Evolutionary conservation across 768 basidiomycete genomes (phyloP), one percentile per base, ranked within the genome.

Genomic region (Coprinopsis sp.): DNA sequence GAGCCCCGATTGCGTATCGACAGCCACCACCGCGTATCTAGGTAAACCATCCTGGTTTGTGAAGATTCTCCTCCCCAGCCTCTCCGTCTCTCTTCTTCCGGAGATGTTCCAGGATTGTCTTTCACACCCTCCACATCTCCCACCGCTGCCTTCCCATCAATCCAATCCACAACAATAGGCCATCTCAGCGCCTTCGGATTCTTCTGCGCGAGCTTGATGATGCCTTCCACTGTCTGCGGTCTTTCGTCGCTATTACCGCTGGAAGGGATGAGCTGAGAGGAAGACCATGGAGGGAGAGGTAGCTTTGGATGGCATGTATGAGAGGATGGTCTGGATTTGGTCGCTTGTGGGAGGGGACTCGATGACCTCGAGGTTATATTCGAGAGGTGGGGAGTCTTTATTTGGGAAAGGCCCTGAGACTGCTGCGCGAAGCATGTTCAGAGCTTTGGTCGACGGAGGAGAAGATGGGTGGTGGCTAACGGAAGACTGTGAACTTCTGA

Each of bases 131-230:
- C 82, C 14, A 81, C 67, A 49, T 84, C 79, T 0, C 87, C 87
- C 0, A 88, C 64, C 16, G 74, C 73, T 8, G 79, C 84, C 33
- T 71, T 71, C 1, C 87, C 87, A 19, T 70, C 74, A 13, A 69
- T 64, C 87, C 87, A 90, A 54, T 90, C 81, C 2, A 90, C 87
- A 0, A 90, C 84, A 37, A 90, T 74, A 0, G 87, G 87, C 86
- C 85, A 90, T 52, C 80, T 86, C 53, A 88, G 62, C 13, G 77
- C 78, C 12, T 69, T 70, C 1, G 81, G 83, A 47, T 81, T 80
- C 61, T 70, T 68, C 34, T 65, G 54, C 0, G 71, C 84, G 8
- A 87, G 69, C 23, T 72, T 64, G 2, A 66, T 66, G 7, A 89
- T 66, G 6, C 63, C 74, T 4, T 71, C 62, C 0, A 75, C 54